A percentile compares a stretch with the other conserved stretches of the same genome.
phyloP scores from a whole-genome alignment of 768 basidiomycete species.

The Tricholoma sp. region DNA sequence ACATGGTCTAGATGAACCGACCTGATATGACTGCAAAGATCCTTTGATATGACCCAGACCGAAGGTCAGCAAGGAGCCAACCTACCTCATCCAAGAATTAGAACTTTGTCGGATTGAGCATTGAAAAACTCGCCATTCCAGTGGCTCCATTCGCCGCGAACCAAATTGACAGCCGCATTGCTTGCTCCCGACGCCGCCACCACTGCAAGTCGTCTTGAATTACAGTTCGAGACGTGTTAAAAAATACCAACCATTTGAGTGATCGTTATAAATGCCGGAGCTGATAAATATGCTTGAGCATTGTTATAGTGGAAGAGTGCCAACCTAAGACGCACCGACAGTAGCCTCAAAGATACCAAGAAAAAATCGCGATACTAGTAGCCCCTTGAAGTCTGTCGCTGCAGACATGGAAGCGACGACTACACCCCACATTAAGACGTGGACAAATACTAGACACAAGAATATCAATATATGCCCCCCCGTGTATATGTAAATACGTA shows the following conservation, averaged over 20 bases:
- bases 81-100: slow-evolving; percentile 10
- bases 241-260: slow-evolving; percentile 31
- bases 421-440: slow-evolving; percentile 40
- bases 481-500: slow-evolving; percentile 14
- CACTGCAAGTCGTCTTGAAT: slow-evolving; percentile 19
- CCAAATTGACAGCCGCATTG: slow-evolving; percentile 37
- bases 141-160: slow-evolving; percentile 38
- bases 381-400: slow-evolving; percentile 34
- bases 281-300: slow-evolving; percentile 11
- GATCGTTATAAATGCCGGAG: slow-evolving; percentile 44
- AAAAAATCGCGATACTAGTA: slow-evolving; percentile 37
- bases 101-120: neutral
- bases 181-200: slow-evolving; percentile 46
- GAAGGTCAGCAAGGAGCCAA: slow-evolving; percentile 39
- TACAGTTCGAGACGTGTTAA: neutral
- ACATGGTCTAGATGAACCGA: slow-evolving; percentile 17
- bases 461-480: neutral
- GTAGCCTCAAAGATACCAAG: slow-evolving; percentile 44
- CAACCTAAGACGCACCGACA: slow-evolving; percentile 25
- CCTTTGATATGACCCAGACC: slow-evolving; percentile 36
- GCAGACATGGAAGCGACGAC: slow-evolving; percentile 32
- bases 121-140: slow-evolving; percentile 24
- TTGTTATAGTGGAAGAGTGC: neutral
- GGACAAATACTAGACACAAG: slow-evolving; percentile 21
- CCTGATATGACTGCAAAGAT: slow-evolving; percentile 35